Percentiles rank a stretch among this genome's conserved stretches.
Evolutionary conservation across 1,284 basidiomycete genomes (phyloP).

Genomic region (Pyrrhoderma lamaoense): DNA sequence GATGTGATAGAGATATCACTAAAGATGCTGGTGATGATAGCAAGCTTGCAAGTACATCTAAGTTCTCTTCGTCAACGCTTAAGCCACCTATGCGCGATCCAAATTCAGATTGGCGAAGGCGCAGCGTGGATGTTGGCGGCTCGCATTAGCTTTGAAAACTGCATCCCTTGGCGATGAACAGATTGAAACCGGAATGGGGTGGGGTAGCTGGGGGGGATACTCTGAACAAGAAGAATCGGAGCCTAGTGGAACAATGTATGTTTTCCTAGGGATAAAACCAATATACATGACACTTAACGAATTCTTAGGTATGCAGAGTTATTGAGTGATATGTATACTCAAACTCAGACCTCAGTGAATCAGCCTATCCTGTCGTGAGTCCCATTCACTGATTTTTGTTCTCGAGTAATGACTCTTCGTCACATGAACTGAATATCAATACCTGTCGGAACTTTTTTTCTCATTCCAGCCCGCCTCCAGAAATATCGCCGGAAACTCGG

Average conservation of each 20-base stretch:
- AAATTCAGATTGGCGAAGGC: slow-evolving; percentile 32
- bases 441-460: slow-evolving; percentile 19
- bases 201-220: slow-evolving; percentile 48
- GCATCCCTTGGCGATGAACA: slow-evolving; percentile 23
- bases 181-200: slow-evolving; percentile 58
- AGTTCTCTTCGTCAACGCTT: too few species aligned
- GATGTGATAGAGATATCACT: too few species aligned
- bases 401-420: slow-evolving; percentile 23
- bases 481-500: slow-evolving; percentile 34
- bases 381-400: neutral
- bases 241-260: slow-evolving; percentile 50
- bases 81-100: neutral
- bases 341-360: slow-evolving; percentile 68
- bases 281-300: neutral
- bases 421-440: slow-evolving; percentile 26
- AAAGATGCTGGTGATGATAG: too few species aligned
- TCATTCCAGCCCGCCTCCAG: slow-evolving; percentile 27
- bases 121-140: slow-evolving; percentile 83
- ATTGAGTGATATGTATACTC: slow-evolving; percentile 73
- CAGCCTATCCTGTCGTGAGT: slow-evolving; percentile 42
- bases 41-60: too few species aligned
- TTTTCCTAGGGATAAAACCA: slow-evolving; percentile 13
- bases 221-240: slow-evolving; percentile 34
- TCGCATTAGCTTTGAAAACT: slow-evolving; percentile 67
- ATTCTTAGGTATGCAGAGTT: slow-evolving; percentile 61